Conservation (phyloP, 2,329 filamentous ascomycete genomes). For the Podosphaera xanthii region DNA sequence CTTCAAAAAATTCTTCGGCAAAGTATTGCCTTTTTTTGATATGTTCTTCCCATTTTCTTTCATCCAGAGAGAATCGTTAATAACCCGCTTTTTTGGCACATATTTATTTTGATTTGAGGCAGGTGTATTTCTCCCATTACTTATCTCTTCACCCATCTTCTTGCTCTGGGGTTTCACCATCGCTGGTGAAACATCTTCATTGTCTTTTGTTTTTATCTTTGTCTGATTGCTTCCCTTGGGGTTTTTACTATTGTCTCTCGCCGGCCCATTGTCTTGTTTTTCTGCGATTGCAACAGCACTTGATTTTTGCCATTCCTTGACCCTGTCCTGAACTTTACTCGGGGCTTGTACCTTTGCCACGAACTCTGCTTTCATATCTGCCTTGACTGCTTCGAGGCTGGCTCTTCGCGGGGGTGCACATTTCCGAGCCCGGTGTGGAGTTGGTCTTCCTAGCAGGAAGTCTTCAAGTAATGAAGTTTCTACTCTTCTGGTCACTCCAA, state of each 20-base stretch:
- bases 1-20: conserved; percentile 36
- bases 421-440: conserved; percentile 22
- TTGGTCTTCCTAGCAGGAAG: conserved; percentile 33
- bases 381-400: conserved; percentile 35
- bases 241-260: conserved; percentile 34
- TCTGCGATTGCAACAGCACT: conserved; percentile 33
- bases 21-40: conserved; percentile 19
- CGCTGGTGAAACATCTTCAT: conserved; percentile 1
- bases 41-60: conserved; percentile 24
- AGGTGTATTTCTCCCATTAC: conserved; percentile 3
- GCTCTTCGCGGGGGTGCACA: conserved; percentile 22
- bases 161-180: not conserved
- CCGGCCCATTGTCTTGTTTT: conserved; percentile 18
- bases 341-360: conserved; percentile 37
- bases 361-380: conserved; percentile 26
- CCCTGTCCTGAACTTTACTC: conserved; percentile 50
- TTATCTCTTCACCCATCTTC: conserved; percentile 14
- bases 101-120: conserved; percentile 9
- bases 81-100: conserved; percentile 63
- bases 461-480: conserved; percentile 30
- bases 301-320: conserved; percentile 65
- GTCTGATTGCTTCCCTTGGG: conserved; percentile 18
- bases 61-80: conserved; percentile 84
- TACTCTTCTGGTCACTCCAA: conserved; percentile 7
- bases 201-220: conserved; percentile 7